These are phyloP conservation scores for Lachnellula hyalina DNA, from an alignment of 2,329 filamentous ascomycete genomes.

Conservation along the genomic window DNA sequence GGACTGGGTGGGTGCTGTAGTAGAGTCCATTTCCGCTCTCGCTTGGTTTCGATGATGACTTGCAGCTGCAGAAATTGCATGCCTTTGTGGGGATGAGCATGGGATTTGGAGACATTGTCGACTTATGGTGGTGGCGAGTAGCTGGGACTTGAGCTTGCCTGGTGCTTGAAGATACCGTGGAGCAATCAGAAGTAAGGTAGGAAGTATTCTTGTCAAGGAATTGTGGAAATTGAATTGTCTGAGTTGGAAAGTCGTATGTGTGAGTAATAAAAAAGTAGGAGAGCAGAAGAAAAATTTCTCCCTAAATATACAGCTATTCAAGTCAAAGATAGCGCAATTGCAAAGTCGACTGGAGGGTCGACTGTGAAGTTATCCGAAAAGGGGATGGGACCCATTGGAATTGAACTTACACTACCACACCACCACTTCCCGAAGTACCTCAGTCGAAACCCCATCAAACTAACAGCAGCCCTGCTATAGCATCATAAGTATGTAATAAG, in stretches of 20 bases:
- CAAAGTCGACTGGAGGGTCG: neutral
- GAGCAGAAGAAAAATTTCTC: too few relatives aligned
- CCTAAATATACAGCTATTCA: neutral
- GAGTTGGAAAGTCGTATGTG: too few relatives aligned
- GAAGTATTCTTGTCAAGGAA: too few relatives aligned
- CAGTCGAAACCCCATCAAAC: neutral
- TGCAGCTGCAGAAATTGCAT: neutral
- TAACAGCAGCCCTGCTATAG: neutral
- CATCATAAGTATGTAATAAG: neutral
- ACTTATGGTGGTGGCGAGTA: neutral
- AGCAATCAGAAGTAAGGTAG: neutral
- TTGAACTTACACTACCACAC: neutral
- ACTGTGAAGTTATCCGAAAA: neutral
- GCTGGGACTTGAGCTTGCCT: neutral
- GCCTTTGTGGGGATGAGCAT: slow-evolving; percentile 7
- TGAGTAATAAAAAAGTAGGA: too few relatives aligned
- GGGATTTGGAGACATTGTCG: slow-evolving; percentile 4
- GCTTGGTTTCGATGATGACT: neutral
- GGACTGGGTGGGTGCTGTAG: slow-evolving; percentile 9
- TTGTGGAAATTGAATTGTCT: too few relatives aligned
- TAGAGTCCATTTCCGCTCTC: slow-evolving; percentile 6
- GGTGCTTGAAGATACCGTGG: neutral
- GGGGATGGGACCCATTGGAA: neutral
- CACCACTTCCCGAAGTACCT: neutral
- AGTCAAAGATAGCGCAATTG: neutral